These are phyloP conservation scores for Scortechinia acanthostroma DNA, from an alignment of 2,329 filamentous ascomycete genomes.

Conservation along the genomic window DNA sequence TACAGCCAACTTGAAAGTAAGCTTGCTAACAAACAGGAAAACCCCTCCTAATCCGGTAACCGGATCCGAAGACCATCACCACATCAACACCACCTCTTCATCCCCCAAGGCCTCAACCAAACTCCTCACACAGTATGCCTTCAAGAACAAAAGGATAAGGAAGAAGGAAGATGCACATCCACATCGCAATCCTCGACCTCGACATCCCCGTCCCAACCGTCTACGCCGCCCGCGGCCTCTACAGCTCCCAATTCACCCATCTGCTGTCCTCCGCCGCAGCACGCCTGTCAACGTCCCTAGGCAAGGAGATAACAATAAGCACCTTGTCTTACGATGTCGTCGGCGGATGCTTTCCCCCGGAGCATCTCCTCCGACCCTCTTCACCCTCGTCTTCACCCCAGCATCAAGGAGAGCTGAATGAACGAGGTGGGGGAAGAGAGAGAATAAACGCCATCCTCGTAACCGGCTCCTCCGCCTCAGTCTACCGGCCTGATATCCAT, in stretches of 20 bases:
- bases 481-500: background rate
- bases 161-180: slow-evolving; percentile 14
- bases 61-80: too few relatives aligned
- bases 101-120: too few relatives aligned
- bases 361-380: slow-evolving; percentile 11
- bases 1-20: too few relatives aligned
- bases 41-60: too few relatives aligned
- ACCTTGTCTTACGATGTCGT: slow-evolving; percentile 21
- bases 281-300: slow-evolving; percentile 12
- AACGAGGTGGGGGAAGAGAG: background rate
- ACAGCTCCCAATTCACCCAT: slow-evolving; percentile 20
- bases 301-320: slow-evolving; percentile 8
- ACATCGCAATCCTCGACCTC: slow-evolving; percentile 23
- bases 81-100: too few relatives aligned
- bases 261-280: slow-evolving; percentile 18
- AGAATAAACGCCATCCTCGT: background rate
- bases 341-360: slow-evolving; percentile 15
- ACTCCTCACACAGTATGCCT: too few relatives aligned
- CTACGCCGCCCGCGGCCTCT: slow-evolving; percentile 19
- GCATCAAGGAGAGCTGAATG: too few relatives aligned
- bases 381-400: background rate
- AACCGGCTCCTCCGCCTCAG: background rate
- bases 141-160: background rate
- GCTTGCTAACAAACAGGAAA: too few relatives aligned
- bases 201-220: slow-evolving; percentile 20